Base-by-base conservation (phyloP, 495 filamentous ascomycete genomes). In the Glonium stellatum region DNA sequence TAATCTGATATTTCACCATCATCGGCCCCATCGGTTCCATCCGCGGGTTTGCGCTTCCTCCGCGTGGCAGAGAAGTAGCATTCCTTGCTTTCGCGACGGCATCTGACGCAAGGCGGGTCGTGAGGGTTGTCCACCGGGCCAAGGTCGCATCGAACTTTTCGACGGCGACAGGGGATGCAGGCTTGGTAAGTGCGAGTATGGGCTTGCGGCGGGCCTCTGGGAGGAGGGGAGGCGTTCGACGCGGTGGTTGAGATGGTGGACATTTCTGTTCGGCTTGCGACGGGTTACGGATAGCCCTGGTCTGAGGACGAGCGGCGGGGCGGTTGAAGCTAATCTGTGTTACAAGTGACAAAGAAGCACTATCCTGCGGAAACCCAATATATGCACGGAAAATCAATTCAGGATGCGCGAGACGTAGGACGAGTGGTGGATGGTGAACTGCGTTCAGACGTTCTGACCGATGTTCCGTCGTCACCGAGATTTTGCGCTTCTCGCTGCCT, bases 41-140 rank as follows among this genome's bases (percentile, higher is more conserved):
- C 87, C n/a, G 31, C 34, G 53, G 79, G 77, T 76, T 95, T 95
- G 67, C 89, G 81, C 83, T 97, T 97, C 64, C 93, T 82, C 48
- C 92, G 80, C 41, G 92, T 97, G n/a, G 90, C 88, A 62, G 91
- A 95, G 78, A 98, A 97, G 79, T 85, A 92, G 78, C 93, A 98
- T 65, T 95, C 86, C 74, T 96, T 96, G 75, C 84, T 80, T 76
- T 98, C 93, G 59, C 93, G 84, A 23, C 90, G 85, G 73, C 93
- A 98, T 70, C 93, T 84, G 59, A 92, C 88, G 69, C 93, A 98
- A 0, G 95, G 95, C 44, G 93, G 93, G 62, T 92, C 88, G 70
- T 91, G 85, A 36, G 93, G 93, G 61, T 92, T 87, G 74, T 98
- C 93, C 67, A 97, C 92, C 73, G 88, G 90, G 58, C 92, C 92